Evolutionary conservation across 805 yeast genomes (phyloP), one percentile per base, ranked within the genome.

Genomic region (Grigorovia yakushimaensis): DNA sequence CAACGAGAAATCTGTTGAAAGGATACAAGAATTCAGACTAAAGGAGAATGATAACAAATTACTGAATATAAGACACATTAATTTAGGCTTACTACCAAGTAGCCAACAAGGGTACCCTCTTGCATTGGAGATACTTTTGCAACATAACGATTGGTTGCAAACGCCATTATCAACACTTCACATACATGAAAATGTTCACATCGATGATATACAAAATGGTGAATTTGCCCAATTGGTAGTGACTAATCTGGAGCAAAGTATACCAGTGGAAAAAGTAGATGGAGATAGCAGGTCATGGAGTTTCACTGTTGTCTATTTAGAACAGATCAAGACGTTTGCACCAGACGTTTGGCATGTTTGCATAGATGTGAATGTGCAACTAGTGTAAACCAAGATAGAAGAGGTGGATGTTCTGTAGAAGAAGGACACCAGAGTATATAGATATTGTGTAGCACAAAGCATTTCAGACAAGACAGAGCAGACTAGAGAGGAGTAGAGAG

Each of bases 301-400:
- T 11, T 55, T 51, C 42, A 27, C 33, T 3, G 45, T 57, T 5
- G 22, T 39, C 1, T 80, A 77, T 50, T 50, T 81, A 9, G 87
- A 84, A 51, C 75, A 69, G 53, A 84, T 88, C 47, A 88, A 87
- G 65, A 84, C 91, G 0, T 87, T 81, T 71, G 94, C 95, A 0
- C 96, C 96, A 0, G 91, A 83, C 43, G 79, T 88, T 1, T 82
- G 85, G 82, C 96, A 87, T 54, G 67, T 84, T n/a, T 33, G 37
- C 15, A 17, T 15, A 11, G 37, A 33, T 15, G 17, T 33, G 8
- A 33, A 4, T 15, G 37, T 33, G 27, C 9, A 23, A 23, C 27
- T 23, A 23, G 9, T 23, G 27, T 23, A 23, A 23, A 23, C 9
- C 6, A 23, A 23, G 9, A 23, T 23, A 6, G 9, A 23, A 23